These are phyloP conservation scores for Phylloporus sp. DNA, from an alignment of 768 basidiomycete species.

Conservation along the genomic window DNA sequence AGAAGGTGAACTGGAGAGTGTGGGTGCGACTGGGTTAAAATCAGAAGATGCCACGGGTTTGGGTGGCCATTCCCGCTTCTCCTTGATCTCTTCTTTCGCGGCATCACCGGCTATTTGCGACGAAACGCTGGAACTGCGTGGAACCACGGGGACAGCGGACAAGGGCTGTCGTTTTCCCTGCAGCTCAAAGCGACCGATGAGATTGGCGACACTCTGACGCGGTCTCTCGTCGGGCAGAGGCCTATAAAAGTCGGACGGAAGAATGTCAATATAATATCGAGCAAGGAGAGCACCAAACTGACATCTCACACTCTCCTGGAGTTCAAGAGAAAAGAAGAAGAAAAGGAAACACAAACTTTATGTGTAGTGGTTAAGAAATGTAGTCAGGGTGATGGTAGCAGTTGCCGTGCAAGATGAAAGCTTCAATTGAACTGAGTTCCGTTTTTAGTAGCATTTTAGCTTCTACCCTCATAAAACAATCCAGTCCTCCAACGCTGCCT, in stretches of 20 bases:
- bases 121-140: constrained; percentile 63
- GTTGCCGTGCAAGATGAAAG: constrained; percentile 19
- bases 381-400: constrained; percentile 26
- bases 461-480: background rate
- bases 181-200: constrained; percentile 86
- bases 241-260: constrained; percentile 39
- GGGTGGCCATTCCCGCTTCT: constrained; percentile 78
- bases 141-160: constrained; percentile 34
- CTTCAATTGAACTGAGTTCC: constrained; percentile 5
- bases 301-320: constrained; percentile 26
- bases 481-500: constrained; percentile 21
- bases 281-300: constrained; percentile 14
- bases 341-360: constrained; percentile 12
- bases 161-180: constrained; percentile 64
- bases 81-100: constrained; percentile 61
- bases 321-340: constrained; percentile 12
- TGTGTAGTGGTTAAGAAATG: constrained; percentile 10
- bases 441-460: constrained; percentile 10
- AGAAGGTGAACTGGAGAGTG: constrained; percentile 35
- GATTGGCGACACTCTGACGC: constrained; percentile 82
- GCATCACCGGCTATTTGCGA: constrained; percentile 65
- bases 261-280: constrained; percentile 14
- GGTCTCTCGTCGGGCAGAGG: constrained; percentile 86
- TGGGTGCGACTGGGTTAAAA: constrained; percentile 32
- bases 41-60: constrained; percentile 34